These are phyloP conservation scores for Suillus weaverae DNA, from an alignment of 768 basidiomycete species.

Conservation along the genomic window DNA sequence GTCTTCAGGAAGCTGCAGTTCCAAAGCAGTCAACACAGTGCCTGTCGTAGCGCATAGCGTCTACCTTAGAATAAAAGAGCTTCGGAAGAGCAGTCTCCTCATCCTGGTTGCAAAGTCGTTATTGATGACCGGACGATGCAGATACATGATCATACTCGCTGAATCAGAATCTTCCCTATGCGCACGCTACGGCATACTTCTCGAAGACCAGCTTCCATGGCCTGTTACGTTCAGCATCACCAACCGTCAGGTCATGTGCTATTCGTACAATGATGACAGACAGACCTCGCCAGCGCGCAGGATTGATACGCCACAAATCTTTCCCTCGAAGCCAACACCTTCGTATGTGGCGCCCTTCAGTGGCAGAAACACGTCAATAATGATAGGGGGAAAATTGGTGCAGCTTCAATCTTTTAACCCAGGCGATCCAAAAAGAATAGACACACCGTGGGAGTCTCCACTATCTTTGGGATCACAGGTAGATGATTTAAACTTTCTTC, in stretches of 20 bases:
- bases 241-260: neutral
- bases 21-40: neutral
- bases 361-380: slow-evolving; percentile 1
- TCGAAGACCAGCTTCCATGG: slow-evolving; percentile 96
- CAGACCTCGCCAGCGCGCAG: slow-evolving; percentile 88
- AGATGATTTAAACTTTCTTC: slow-evolving; percentile 89
- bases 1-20: slow-evolving; percentile 83
- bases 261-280: neutral
- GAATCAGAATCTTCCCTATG: slow-evolving; percentile 98
- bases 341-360: slow-evolving; percentile 75
- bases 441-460: slow-evolving; percentile 81
- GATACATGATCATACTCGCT: slow-evolving; percentile 58
- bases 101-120: slow-evolving; percentile 52
- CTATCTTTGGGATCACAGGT: slow-evolving; percentile 71
- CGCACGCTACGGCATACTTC: slow-evolving; percentile 94
- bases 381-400: neutral
- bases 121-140: neutral
- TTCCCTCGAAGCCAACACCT: slow-evolving; percentile 93
- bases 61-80: slow-evolving; percentile 85
- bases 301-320: slow-evolving; percentile 96
- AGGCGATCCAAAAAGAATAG: slow-evolving; percentile 3
- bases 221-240: slow-evolving; percentile 42
- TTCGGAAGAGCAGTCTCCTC: slow-evolving; percentile 94
- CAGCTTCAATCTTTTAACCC: neutral
- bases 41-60: neutral